phyloP scores from a whole-genome alignment of 2,329 filamentous ascomycete species.

The Cryphonectria carpinicola region DNA sequence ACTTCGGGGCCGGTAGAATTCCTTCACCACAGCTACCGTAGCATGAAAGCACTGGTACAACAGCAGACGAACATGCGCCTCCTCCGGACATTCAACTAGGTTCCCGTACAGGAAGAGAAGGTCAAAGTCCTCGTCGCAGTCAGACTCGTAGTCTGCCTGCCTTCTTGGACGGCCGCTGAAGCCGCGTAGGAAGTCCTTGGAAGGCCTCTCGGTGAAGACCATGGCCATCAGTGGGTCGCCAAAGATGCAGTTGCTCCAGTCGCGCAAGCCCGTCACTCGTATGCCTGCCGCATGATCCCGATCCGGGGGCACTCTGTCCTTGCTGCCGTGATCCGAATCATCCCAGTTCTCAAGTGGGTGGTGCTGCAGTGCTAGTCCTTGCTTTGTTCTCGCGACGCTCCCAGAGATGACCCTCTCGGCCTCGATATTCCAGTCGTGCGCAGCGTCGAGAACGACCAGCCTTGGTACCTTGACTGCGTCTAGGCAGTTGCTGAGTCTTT shows the following conservation, averaged over 20 bases:
- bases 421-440: slow-evolving; percentile 54
- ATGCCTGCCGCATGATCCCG: slow-evolving; percentile 31
- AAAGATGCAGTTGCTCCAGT: slow-evolving; percentile 64
- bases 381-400: background rate
- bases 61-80: slow-evolving; percentile 51
- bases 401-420: slow-evolving; percentile 37
- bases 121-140: slow-evolving; percentile 23
- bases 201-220: slow-evolving; percentile 51
- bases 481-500: slow-evolving; percentile 52
- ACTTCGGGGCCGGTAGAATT: slow-evolving; percentile 56
- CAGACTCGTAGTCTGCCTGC: slow-evolving; percentile 25
- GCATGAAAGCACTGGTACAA: slow-evolving; percentile 64
- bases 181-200: slow-evolving; percentile 51
- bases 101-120: slow-evolving; percentile 23
- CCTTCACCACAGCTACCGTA: slow-evolving; percentile 53
- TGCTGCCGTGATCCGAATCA: slow-evolving; percentile 17
- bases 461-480: slow-evolving; percentile 56
- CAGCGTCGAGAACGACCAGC: slow-evolving; percentile 59
- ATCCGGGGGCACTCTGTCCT: slow-evolving; percentile 14
- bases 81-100: slow-evolving; percentile 49
- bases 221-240: slow-evolving; percentile 61
- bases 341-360: slow-evolving; percentile 19
- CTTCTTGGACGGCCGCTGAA: slow-evolving; percentile 40
- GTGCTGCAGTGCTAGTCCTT: background rate
- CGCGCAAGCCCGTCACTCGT: slow-evolving; percentile 54